phyloP scores from a whole-genome alignment of 2,329 filamentous ascomycete species.

The Tympanopsis confertula region DNA sequence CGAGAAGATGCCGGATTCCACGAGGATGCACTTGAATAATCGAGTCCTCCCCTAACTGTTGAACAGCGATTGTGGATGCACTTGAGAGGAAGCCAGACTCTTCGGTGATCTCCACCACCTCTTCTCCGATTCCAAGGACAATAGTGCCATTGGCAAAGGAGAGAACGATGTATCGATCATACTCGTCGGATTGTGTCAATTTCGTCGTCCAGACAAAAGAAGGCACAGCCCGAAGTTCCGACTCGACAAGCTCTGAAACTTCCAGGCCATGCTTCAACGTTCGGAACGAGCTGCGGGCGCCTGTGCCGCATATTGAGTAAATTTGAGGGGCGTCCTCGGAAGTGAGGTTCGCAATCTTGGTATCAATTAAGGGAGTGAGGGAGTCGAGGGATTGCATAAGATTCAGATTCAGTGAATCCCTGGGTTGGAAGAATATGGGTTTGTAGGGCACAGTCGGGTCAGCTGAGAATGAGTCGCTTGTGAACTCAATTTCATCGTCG shows the following conservation, averaged over 20 bases:
- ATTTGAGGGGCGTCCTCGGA: conserved; percentile 94
- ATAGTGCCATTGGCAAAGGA: conserved; percentile 84
- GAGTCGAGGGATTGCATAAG: conserved; percentile 76
- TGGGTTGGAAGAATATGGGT: conserved; percentile 75
- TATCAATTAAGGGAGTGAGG: conserved; percentile 83
- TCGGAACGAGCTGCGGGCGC: conserved; percentile 79
- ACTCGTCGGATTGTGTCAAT: conserved; percentile 67
- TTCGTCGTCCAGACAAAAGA: conserved; percentile 94
- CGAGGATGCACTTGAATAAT: conserved; percentile 93
- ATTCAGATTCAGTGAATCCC: conserved; percentile 69
- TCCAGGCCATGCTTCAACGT: conserved; percentile 86
- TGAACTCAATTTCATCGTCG: conserved; percentile 77
- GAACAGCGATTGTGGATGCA: conserved; percentile 81
- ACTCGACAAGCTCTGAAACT: conserved; percentile 91
- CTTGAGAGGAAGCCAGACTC: conserved; percentile 86
- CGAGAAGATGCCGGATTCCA: conserved; percentile 78
- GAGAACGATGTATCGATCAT: conserved; percentile 89
- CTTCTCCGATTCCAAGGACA: conserved; percentile 89
- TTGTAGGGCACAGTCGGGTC: conserved; percentile 63
- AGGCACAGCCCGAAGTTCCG: conserved; percentile 77
- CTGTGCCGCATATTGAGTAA: conserved; percentile 80
- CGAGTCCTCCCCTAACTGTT: conserved; percentile 86
- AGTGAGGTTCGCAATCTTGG: conserved; percentile 81
- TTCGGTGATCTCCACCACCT: conserved; percentile 76
- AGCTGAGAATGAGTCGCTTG: conserved; percentile 69